phyloP scores from a whole-genome alignment of 768 basidiomycete species.

The Russula virescens region DNA sequence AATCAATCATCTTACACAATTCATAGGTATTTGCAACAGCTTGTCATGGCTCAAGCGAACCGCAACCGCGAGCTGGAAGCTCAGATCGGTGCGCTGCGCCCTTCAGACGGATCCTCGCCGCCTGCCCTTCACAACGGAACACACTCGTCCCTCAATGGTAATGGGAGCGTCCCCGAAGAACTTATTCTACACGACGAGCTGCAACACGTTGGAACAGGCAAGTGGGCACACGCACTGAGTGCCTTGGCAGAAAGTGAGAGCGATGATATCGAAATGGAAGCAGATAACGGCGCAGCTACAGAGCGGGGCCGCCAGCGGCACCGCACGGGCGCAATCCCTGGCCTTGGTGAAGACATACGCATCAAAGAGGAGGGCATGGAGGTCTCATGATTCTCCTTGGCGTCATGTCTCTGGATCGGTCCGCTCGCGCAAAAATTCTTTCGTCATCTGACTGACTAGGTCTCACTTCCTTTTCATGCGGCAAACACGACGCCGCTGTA shows the following conservation, averaged over 20 bases:
- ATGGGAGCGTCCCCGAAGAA: slow-evolving; percentile 2
- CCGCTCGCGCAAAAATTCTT: background rate
- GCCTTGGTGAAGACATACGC: slow-evolving; percentile 16
- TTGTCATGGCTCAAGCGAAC: slow-evolving; percentile 72
- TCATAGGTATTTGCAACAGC: slow-evolving; percentile 73
- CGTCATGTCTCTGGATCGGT: background rate
- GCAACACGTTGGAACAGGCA: slow-evolving; percentile 12
- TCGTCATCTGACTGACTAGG: background rate
- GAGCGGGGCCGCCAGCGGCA: slow-evolving; percentile 21
- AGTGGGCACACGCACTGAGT: slow-evolving; percentile 17
- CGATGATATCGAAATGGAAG: slow-evolving; percentile 22
- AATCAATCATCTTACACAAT: background rate
- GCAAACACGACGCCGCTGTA: slow-evolving; percentile 5
- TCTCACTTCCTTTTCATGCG: background rate
- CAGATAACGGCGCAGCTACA: background rate
- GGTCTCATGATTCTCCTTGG: slow-evolving; percentile 18
- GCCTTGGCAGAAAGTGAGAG: slow-evolving; percentile 21
- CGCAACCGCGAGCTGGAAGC: slow-evolving; percentile 76
- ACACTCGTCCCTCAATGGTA: slow-evolving; percentile 9
- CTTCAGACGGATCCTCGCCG: background rate
- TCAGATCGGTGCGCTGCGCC: slow-evolving; percentile 39
- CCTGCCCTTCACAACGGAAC: slow-evolving; percentile 1
- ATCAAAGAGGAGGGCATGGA: slow-evolving; percentile 24
- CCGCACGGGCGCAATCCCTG: background rate
- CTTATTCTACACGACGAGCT: slow-evolving; percentile 19